phyloP scores from a whole-genome alignment of 2,329 filamentous ascomycete genomes.

The Epichloe gansuensis region DNA sequence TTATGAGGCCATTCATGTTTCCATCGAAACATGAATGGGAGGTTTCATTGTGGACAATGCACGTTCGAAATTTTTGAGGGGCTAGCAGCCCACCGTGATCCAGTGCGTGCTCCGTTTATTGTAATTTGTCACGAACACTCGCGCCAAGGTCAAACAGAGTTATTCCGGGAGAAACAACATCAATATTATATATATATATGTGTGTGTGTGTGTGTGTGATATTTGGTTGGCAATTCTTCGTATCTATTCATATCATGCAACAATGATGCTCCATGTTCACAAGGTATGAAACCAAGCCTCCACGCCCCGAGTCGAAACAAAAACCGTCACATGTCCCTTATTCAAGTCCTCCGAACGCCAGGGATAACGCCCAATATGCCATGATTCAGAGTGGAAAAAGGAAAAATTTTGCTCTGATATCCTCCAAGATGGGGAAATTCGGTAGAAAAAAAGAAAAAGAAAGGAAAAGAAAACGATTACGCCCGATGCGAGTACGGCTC shows the following conservation, averaged over 20 bases:
- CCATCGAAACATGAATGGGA: background rate
- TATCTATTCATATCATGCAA: constrained; percentile 1
- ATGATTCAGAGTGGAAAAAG: background rate
- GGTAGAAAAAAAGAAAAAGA: background rate
- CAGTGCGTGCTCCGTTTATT: background rate
- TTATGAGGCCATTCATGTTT: background rate
- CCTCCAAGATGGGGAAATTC: background rate
- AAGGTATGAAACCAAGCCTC: background rate
- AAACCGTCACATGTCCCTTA: background rate
- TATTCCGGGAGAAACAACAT: too few relatives aligned
- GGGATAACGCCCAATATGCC: background rate
- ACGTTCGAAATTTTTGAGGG: background rate
- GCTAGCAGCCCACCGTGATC: too few relatives aligned
- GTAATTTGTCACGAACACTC: background rate
- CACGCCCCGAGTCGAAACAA: background rate
- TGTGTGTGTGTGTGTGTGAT: background rate
- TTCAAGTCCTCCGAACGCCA: background rate
- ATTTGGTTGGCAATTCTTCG: background rate
- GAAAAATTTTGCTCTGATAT: background rate
- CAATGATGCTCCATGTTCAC: constrained; percentile 4
- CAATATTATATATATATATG: too few relatives aligned
- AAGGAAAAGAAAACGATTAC: constrained; percentile 20
- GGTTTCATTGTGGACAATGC: background rate
- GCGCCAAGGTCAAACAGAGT: too few relatives aligned
- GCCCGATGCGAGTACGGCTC: constrained; percentile 51